Percentiles rank a stretch among this genome's conserved stretches.
These are phyloP conservation scores for Phytophthora melonis DNA, from an alignment of 352 stramenopile genomes.

Conservation along the genomic window DNA sequence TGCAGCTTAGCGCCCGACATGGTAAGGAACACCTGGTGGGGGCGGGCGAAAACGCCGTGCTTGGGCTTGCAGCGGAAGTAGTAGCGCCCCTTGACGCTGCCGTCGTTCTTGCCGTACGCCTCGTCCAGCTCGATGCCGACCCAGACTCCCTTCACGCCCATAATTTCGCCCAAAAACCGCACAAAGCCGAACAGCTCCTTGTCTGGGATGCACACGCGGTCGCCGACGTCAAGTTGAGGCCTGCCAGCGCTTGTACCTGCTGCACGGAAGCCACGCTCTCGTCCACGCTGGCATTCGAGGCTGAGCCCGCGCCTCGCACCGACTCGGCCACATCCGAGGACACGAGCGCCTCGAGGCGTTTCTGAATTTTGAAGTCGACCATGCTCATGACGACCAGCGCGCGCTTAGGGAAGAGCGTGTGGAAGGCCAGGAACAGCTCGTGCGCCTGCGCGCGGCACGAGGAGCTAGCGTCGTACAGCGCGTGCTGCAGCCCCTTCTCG, in stretches of 20 bases:
- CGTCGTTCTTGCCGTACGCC: constrained; percentile 84
- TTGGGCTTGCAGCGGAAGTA: constrained; percentile 86
- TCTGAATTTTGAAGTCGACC: constrained; percentile 87
- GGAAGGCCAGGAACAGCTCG: constrained; percentile 76
- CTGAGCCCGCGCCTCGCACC: constrained; percentile 32
- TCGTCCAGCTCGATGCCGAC: constrained; percentile 84
- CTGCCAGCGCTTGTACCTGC: constrained; percentile 40
- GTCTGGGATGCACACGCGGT: constrained; percentile 87
- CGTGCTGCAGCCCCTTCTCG: constrained; percentile 76
- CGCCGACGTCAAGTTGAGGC: constrained; percentile 68
- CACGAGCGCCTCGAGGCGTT: constrained; percentile 75
- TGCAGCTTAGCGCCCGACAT: constrained; percentile 65
- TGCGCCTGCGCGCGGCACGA: constrained; percentile 74
- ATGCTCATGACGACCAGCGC: constrained; percentile 68
- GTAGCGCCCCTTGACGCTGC: constrained; percentile 80
- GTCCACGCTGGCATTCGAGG: constrained; percentile 65
- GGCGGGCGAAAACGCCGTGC: constrained; percentile 81
- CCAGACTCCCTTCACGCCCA: constrained; percentile 75
- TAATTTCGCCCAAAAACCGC: constrained; percentile 78
- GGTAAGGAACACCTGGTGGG: constrained; percentile 80
- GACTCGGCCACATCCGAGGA: constrained; percentile 41
- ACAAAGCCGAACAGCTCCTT: constrained; percentile 88
- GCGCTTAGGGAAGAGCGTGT: constrained; percentile 83
- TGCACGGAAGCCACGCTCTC: constrained; percentile 41
- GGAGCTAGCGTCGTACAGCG: constrained; percentile 82